Evolutionary conservation across 805 yeast genomes (phyloP), one percentile per base, ranked within the genome.

Genomic region (Lipomyces yamadae): DNA sequence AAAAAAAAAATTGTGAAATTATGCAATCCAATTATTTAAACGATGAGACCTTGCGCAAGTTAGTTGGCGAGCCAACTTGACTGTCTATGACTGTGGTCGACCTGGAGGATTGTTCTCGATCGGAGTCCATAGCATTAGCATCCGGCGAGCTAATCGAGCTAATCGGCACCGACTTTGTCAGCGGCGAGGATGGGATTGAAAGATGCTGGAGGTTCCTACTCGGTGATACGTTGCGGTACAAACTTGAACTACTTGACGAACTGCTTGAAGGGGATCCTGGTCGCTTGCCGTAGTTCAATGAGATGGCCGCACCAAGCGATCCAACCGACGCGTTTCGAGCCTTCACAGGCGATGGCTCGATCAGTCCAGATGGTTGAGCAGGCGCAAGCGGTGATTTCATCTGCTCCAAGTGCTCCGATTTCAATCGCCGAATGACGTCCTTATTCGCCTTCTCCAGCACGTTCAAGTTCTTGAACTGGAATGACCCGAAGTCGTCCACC

Each of bases 371-470:
- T 39, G 70, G 70, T 37, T 59, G 61, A 32, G 56, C 65, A 1
- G 70, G 61, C 18, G 60, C 37, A 39, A 62, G 35, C 15, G 65
- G 68, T 29, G 63, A 48, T 58, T 67, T 65, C 70, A 67, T 67
- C 60, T 85, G 87, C 70, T 87, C 91, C 70, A 88, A 71, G 76
- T 91, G 96, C 76, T 94, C 98, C 37, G 83, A 88, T 74, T 92
- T 90, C 75, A 95, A 83, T 69, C 97, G 81, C 74, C 91, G 90
- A 70, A 95, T 92, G 13, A 90, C 93, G 78, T 93, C 98, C 74
- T 91, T 92, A 75, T 95, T 95, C 7, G 97, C 98, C 73, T 90
- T 90, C 72, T 95, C 98, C 64, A 96, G 82, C 4, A 95, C 95
- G 3, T 94, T 88, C 69, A 95, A 79, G 76, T 95, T 95, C 71